Evolutionary conservation across 2,329 filamentous ascomycete genomes (phyloP).

Genomic region (Nothophaeocryptopus gaeumannii): DNA sequence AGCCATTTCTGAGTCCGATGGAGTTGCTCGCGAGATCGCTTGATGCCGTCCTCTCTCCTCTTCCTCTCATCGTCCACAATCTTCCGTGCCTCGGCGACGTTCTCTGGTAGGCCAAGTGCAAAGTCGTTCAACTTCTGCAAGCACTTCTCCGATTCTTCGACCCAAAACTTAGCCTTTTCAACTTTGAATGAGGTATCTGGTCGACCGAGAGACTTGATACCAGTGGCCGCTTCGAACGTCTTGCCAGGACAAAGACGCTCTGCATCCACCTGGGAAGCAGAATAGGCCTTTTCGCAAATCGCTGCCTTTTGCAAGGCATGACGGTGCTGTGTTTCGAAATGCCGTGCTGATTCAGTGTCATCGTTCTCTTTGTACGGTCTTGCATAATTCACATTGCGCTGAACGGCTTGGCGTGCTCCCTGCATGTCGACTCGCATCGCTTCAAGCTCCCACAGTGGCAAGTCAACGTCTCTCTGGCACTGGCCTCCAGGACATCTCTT

Average conservation of each 20-base stretch:
- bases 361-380: not conserved
- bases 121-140: not conserved
- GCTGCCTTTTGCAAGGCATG: not conserved
- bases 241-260: conserved; percentile 8
- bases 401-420: not conserved
- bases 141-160: not conserved
- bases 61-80: not conserved
- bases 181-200: not conserved
- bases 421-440: conserved; percentile 7
- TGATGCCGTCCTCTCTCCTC: not conserved
- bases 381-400: not conserved
- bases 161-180: not conserved
- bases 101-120: not conserved
- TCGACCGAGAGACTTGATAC: not conserved
- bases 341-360: not conserved
- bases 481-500: conserved; percentile 6
- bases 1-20: conserved; percentile 3
- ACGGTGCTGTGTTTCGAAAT: not conserved
- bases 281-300: conserved; percentile 1
- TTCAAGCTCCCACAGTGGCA: conserved; percentile 18
- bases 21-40: not conserved
- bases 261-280: conserved; percentile 7
- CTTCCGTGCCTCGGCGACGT: not conserved
- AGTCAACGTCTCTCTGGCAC: conserved; percentile 14
- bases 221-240: conserved; percentile 8